Evolutionary conservation across 2,329 filamentous ascomycete species (phyloP), one percentile per base, ranked within the genome.

Genomic region (Mollisiaceae sp.): DNA sequence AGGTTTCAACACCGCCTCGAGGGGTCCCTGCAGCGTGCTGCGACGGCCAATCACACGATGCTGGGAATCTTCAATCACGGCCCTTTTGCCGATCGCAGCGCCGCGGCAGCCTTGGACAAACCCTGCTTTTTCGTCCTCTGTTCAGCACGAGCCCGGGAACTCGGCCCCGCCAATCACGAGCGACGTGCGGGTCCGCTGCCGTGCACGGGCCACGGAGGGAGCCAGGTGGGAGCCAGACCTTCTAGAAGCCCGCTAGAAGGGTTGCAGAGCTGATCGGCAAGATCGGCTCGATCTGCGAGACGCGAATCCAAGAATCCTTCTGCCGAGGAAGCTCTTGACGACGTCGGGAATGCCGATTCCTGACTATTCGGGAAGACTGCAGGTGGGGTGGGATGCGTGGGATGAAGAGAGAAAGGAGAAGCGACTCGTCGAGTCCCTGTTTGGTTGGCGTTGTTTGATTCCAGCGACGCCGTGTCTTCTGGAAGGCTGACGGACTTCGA

Each of bases 221-320:
- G 15, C 11, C 38, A 41, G 15, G 8, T 3, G 38, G 38, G 38
- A 12, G 38, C 11, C 15, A 18, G 38, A 15, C 22, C 50, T 54
- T 54, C 50, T 35, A 27, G 50, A 54, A 54, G 50, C 24, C 22
- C 50, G 27, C 24, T 54, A 54, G 50, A 27, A 54, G 50, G 50
- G 11, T 32, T 24, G 45, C n/a, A 20, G 45, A 3, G n/a, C 8
- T 22, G 45, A 54, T 54, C 50, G n/a, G 22, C 24, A 14, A 8
- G 47, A 52, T 54, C 50, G n/a, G 24, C 50, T 24, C 4, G 47
- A 32, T 24, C 43, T 24, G 20, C 20, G 50, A 18, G 50, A 18
- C 24, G 50, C 50, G 24, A 54, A 27, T 32, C 14, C 9, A 3
- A 32, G 20, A 24, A 52, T 52, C 11, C 24, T 2, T 45, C 43